Base-by-base conservation (phyloP, 345 rosid species). In the Moringa oleifera region DNA sequence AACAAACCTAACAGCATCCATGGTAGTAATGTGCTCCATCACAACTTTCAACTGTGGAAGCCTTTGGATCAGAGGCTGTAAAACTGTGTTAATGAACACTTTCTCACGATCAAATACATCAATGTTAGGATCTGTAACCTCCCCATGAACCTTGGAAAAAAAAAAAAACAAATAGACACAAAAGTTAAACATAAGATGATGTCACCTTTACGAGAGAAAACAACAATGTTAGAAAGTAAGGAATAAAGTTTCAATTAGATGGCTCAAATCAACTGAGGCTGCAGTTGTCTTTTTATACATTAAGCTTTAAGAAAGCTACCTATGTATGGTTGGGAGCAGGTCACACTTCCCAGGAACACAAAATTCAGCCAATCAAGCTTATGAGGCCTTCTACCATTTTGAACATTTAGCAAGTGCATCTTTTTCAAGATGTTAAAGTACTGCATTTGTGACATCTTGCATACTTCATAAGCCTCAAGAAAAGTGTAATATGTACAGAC, bases 41-140 rank as follows among this genome's bases (percentile, higher is more conserved):
- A 89, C 97, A 61, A 92, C 76, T 72, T 87, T 89, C 52, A 92
- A 73, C 63, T 46, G 75, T 18, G 98, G 95, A 69, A 92, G 82
- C 73, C 77, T 85, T 71, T 78, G 77, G 53, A 86, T 80, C 33
- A 89, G 71, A 76, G 98, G 98, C 59, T 68, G 81, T 53, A 88
- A 72, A 72, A 91, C 75, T 23, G 89, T 85, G 69, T 87, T 87
- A 52, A 92, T 89, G 73, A 92, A 92, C 59, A 85, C 85, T 72
- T 79, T 92, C 75, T 89, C 97, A 22, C 97, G 93, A 76, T 92
- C 96, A 83, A 92, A 89, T 49, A 87, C 62, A 67, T 92, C 98
- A 59, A 92, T 77, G 77, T 62, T 70, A 22, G 85, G 83, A 80
- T 92, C 88, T 19, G 96, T 89, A 67, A 92, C 98, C 77, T 92